phyloP scores from a whole-genome alignment of 2,329 filamentous ascomycete genomes.

The Dendrostoma leiphaemia region DNA sequence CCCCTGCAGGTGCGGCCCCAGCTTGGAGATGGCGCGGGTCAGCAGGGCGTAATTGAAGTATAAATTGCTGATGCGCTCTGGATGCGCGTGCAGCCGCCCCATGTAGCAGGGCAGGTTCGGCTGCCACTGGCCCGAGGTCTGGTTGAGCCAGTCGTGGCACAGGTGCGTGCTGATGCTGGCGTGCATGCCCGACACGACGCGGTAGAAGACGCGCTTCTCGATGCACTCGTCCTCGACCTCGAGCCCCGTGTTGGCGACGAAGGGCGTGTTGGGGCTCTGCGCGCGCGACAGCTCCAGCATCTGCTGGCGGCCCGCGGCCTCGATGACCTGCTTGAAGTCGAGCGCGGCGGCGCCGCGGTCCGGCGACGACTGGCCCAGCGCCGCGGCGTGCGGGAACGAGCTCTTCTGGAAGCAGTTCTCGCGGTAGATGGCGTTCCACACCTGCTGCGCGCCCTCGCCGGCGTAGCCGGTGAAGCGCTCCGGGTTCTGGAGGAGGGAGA shows the following conservation, averaged over 20 bases:
- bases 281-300: slow-evolving; percentile 60
- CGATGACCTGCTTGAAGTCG: slow-evolving; percentile 61
- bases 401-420: slow-evolving; percentile 90
- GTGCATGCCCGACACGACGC: slow-evolving; percentile 95
- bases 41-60: slow-evolving; percentile 99
- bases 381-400: slow-evolving; percentile 60
- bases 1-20: slow-evolving; percentile 71
- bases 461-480: slow-evolving; percentile 94
- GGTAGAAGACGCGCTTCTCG: slow-evolving; percentile 98
- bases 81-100: slow-evolving; percentile 75
- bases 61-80: slow-evolving; percentile 91
- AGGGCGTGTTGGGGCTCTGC: slow-evolving; percentile 52
- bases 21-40: slow-evolving; percentile 85
- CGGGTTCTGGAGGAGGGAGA: slow-evolving; percentile 88
- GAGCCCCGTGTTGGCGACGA: slow-evolving; percentile 62
- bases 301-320: slow-evolving; percentile 58
- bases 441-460: slow-evolving; percentile 78
- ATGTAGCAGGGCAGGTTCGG: slow-evolving; percentile 90
- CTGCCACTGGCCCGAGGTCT: slow-evolving; percentile 89
- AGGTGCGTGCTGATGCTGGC: slow-evolving; percentile 95
- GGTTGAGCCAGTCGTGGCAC: slow-evolving; percentile 94
- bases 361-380: slow-evolving; percentile 45
- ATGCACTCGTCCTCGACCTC: slow-evolving; percentile 89
- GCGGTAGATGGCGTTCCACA: slow-evolving; percentile 95
- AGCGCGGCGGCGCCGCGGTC: slow-evolving; percentile 53